A percentile compares a stretch with the other conserved stretches of the same genome.
Evolutionary conservation across 345 rosid genomes (phyloP).

Genomic region (Barbarea vulgaris): DNA sequence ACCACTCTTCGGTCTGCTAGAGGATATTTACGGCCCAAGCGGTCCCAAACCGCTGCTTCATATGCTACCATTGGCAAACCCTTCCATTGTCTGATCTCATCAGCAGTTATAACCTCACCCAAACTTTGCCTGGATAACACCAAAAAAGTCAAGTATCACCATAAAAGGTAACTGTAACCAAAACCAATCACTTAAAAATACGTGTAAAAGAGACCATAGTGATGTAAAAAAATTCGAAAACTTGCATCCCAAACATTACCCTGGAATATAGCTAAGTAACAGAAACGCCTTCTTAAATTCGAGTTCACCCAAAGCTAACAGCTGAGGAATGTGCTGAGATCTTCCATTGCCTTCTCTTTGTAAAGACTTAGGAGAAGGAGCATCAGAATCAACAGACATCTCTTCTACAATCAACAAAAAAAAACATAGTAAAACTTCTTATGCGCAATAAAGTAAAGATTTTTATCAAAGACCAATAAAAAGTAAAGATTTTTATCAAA

Average conservation of each 20-base stretch:
- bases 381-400: constrained; percentile 24
- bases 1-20: constrained; percentile 23
- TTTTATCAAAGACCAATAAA: neutral
- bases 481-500: neutral
- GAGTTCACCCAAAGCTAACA: constrained; percentile 57
- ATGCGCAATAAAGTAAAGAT: neutral
- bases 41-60: constrained; percentile 56
- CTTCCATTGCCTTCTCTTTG: constrained; percentile 12
- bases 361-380: constrained; percentile 24
- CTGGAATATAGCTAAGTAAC: constrained; percentile 59
- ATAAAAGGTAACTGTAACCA: neutral
- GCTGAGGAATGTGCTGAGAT: constrained; percentile 40
- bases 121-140: constrained; percentile 41
- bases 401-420: constrained; percentile 21
- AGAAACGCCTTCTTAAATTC: constrained; percentile 69
- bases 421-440: neutral
- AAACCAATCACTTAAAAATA: neutral
- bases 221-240: neutral
- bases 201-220: neutral
- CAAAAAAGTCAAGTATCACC: neutral
- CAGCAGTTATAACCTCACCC: constrained; percentile 41
- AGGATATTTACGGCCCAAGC: constrained; percentile 1
- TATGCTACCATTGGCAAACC: constrained; percentile 52
- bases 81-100: constrained; percentile 46
- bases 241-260: constrained; percentile 43